phyloP scores from a whole-genome alignment of 2,329 filamentous ascomycete genomes.

The Pestalotiopsis sp. region DNA sequence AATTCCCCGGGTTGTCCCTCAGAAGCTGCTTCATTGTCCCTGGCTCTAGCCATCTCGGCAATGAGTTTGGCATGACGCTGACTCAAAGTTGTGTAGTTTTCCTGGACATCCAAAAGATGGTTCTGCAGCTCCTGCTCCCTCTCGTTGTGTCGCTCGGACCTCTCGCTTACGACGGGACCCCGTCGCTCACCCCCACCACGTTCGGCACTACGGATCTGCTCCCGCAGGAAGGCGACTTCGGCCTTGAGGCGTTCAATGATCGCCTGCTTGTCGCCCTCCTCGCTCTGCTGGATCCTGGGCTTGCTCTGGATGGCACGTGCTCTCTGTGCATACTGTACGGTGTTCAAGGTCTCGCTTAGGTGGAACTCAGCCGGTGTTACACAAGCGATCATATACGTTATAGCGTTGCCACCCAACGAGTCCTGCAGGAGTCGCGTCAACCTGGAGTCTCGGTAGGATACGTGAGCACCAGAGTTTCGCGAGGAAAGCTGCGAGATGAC shows the following conservation, averaged over 20 bases:
- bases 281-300: constrained; percentile 90
- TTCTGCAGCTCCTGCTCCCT: constrained; percentile 91
- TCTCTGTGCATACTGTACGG: constrained; percentile 94
- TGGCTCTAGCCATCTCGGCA: constrained; percentile 85
- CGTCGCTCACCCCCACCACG: constrained; percentile 61
- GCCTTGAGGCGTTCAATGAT: constrained; percentile 92
- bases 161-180: constrained; percentile 63
- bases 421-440: constrained; percentile 94
- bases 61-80: constrained; percentile 95
- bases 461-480: constrained; percentile 81
- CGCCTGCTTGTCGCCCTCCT: constrained; percentile 92
- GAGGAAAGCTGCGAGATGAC: constrained; percentile 98
- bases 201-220: constrained; percentile 89
- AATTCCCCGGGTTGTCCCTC: constrained; percentile 64
- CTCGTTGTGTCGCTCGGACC: constrained; percentile 78
- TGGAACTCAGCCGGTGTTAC: constrained; percentile 97
- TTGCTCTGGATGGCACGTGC: constrained; percentile 97
- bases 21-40: constrained; percentile 67
- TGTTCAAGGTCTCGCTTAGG: constrained; percentile 95
- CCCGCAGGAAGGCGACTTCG: constrained; percentile 89
- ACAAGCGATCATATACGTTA: constrained; percentile 99
- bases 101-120: constrained; percentile 87
- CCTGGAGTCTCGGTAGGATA: constrained; percentile 98
- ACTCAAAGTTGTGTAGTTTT: constrained; percentile 91
- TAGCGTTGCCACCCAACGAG: constrained; percentile 93